These are phyloP conservation scores for Ogataea henricii DNA, from an alignment of 805 yeast species.

Conservation along the genomic window DNA sequence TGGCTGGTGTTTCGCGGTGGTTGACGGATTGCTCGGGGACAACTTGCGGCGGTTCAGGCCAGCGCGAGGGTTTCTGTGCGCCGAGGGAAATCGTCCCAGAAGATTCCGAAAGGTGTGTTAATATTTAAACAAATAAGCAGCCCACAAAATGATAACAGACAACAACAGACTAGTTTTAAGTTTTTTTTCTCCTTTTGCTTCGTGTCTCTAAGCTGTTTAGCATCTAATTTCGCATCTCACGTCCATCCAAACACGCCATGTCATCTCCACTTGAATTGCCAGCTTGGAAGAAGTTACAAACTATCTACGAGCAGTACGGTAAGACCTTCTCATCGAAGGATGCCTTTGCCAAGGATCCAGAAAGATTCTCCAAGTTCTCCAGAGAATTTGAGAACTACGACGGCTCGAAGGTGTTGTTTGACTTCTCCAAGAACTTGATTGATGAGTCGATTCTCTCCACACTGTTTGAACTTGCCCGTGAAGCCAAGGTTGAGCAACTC, in stretches of 20 bases:
- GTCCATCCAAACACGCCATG: constrained; percentile 20
- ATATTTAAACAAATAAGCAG: constrained; percentile 1
- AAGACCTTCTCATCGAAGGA: constrained; percentile 71
- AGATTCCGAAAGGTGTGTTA: neutral
- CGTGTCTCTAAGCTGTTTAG: neutral
- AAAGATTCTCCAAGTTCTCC: constrained; percentile 75
- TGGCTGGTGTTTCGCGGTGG: neutral
- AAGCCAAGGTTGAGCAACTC: constrained; percentile 82
- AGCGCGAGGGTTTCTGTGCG: constrained; percentile 5
- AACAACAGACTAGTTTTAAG: neutral
- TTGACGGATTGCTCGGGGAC: constrained; percentile 1
- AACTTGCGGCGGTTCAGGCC: neutral
- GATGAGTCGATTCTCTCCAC: constrained; percentile 75
- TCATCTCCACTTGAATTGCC: constrained; percentile 58
- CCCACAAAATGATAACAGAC: constrained; percentile 1
- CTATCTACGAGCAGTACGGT: constrained; percentile 68
- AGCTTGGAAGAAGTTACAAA: constrained; percentile 80
- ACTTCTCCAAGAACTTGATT: constrained; percentile 91
- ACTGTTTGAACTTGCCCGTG: constrained; percentile 80
- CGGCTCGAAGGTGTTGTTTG: constrained; percentile 86
- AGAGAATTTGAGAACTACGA: constrained; percentile 82
- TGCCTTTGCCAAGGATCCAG: constrained; percentile 73
- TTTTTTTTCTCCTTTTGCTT: neutral
- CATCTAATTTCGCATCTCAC: neutral
- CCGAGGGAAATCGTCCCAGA: constrained; percentile 1